Conservation (phyloP, 2,329 filamentous ascomycete genomes). For the Aureobasidium mangrovei region DNA sequence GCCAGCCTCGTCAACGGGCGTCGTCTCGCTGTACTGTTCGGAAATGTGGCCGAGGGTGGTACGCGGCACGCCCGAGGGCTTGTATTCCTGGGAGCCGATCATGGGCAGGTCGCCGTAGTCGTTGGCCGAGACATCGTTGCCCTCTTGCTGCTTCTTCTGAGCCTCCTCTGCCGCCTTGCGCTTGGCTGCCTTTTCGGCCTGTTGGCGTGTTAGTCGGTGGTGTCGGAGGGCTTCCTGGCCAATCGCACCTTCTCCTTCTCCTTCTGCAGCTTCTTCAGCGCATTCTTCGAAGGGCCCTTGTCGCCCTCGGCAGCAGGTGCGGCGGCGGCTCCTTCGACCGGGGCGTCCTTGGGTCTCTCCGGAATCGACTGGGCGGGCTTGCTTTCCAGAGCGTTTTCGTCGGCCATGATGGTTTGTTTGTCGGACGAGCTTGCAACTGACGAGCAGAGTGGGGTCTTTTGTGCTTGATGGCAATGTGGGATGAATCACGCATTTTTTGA, state of each 20-base stretch:
- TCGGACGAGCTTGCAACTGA: background rate
- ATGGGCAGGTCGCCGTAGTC: conserved; percentile 68
- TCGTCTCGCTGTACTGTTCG: conserved; percentile 56
- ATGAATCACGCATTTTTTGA: conserved; percentile 5
- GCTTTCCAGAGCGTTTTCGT: conserved; percentile 17
- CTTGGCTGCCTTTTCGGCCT: conserved; percentile 55
- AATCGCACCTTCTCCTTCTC: conserved; percentile 72
- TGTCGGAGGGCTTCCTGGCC: background rate
- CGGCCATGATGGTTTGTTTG: conserved; percentile 18
- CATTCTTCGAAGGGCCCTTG: conserved; percentile 62
- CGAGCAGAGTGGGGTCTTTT: conserved; percentile 9
- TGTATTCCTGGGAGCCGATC: conserved; percentile 43
- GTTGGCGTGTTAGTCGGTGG: background rate
- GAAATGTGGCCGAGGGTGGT: conserved; percentile 54
- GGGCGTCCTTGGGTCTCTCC: conserved; percentile 24
- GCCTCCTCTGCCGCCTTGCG: conserved; percentile 60
- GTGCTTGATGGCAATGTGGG: conserved; percentile 11
- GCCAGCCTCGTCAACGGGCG: conserved; percentile 26
- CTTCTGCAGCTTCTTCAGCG: conserved; percentile 78
- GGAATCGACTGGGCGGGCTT: conserved; percentile 19
- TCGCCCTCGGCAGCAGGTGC: conserved; percentile 24
- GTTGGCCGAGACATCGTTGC: conserved; percentile 58
- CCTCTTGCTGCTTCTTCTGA: conserved; percentile 58
- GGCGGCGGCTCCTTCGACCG: conserved; percentile 16
- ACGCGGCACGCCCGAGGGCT: conserved; percentile 46